A percentile compares a stretch with the other conserved stretches of the same genome.
These are phyloP conservation scores for Knufia fluminis DNA, from an alignment of 2,329 filamentous ascomycete species.

Conservation along the genomic window DNA sequence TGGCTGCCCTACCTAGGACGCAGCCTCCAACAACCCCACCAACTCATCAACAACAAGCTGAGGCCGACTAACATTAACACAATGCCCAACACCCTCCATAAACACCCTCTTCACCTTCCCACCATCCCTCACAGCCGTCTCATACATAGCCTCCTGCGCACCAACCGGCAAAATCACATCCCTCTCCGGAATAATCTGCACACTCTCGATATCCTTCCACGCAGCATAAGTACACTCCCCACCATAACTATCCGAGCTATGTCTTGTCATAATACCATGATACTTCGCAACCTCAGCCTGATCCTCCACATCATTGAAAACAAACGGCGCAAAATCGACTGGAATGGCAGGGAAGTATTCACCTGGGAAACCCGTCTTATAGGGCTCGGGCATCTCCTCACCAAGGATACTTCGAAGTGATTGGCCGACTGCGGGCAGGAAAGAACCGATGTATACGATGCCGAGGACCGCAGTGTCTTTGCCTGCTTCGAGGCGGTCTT, in stretches of 20 bases:
- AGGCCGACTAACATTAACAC: neutral
- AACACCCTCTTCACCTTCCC: neutral
- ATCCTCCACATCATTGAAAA: constrained; percentile 1
- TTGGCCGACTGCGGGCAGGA: neutral
- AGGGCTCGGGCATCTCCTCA: neutral
- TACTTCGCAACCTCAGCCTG: neutral
- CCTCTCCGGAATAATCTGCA: neutral
- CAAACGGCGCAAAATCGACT: neutral
- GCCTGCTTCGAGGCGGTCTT: neutral
- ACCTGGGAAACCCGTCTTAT: neutral
- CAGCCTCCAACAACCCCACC: neutral
- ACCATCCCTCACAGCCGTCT: neutral
- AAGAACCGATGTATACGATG: neutral
- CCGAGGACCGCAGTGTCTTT: neutral
- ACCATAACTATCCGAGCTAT: neutral
- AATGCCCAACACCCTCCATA: neutral
- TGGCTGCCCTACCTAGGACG: neutral
- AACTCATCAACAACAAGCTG: neutral
- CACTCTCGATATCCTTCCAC: constrained; percentile 1
- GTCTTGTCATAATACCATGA: neutral
- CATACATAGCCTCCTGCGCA: neutral
- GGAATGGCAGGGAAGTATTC: constrained; percentile 2
- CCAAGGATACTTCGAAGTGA: neutral
- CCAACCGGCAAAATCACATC: neutral
- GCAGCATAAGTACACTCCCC: neutral